Base-by-base conservation (phyloP, 2,329 filamentous ascomycete species). In the Septoria petroselini region DNA sequence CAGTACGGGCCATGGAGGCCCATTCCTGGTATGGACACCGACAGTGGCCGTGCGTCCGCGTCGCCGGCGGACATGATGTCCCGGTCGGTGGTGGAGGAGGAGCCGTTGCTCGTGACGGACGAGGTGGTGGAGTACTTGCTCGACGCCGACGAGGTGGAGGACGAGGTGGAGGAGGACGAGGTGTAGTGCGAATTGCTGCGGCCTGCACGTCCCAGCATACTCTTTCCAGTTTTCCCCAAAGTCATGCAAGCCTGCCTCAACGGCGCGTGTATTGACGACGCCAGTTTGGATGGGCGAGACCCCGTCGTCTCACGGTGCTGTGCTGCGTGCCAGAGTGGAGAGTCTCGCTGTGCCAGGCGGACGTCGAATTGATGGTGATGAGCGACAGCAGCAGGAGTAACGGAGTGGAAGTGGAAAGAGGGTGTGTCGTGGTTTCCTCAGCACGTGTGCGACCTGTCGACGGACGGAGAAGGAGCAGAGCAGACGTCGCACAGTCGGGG, bases 61-160 rank as follows among this genome's bases (percentile, higher is more conserved):
- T 78, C 74, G 52, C 69, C 69, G 25, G 69, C 63, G 50, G 72
- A 72, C 74, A 77, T 75, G 65, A 71, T 66, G 64, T 72, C 69
- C 65, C 77, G 71, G 67, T 74, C n/a, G n/a, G n/a, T n/a, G n/a
- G n/a, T n/a, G n/a, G n/a, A n/a, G n/a, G n/a, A n/a, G n/a, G n/a
- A 71, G 70, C 74, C 73, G 53, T 69, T 70, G 67, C 73, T 55
- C 39, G 62, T 47, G 18, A 49, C 57, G 11, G 63, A 65, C 9
- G 57, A 59, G 19, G 55, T 55, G 11, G 62, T 61, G 15, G 61
- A 62, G 19, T 55, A 45, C 25, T 45, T 52, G 33, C 58, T 56
- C n/a, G 58, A 58, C 29, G 55, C 52, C 3, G 50, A 44, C 31
- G 45, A 59, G 14, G 58, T 57, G 9, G 62, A 60, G n/a, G 61